Evolutionary conservation across 345 rosid genomes (phyloP).

Genomic region (Orychophragmus violaceus): DNA sequence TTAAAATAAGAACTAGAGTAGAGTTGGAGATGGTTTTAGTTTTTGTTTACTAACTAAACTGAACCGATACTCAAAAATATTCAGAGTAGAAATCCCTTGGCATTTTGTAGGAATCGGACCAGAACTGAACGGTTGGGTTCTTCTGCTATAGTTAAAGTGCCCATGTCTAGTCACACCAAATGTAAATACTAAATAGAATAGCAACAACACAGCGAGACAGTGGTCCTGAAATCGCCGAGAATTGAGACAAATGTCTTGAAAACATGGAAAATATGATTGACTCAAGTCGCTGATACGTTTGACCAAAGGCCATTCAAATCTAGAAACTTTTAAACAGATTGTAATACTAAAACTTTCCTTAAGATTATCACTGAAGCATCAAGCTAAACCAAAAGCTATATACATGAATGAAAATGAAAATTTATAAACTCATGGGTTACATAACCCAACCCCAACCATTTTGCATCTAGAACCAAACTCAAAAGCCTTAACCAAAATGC

Average conservation of each 20-base stretch:
- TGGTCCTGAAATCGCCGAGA: conserved; percentile 25
- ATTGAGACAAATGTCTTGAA: conserved; percentile 17
- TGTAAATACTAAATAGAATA: not conserved
- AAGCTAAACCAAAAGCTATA: not conserved
- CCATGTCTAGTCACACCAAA: not conserved
- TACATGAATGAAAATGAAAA: not conserved
- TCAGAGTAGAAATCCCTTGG: too few relatives aligned
- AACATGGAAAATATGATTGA: conserved; percentile 22
- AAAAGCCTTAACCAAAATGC: conserved; percentile 23
- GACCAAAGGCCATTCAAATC: conserved; percentile 14
- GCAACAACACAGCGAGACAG: conserved; percentile 15
- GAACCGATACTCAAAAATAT: too few relatives aligned
- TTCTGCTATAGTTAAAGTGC: too few relatives aligned
- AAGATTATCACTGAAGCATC: not conserved
- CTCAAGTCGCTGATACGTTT: conserved; percentile 12
- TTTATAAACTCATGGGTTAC: conserved; percentile 14
- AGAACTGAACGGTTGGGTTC: too few relatives aligned
- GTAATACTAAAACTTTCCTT: not conserved
- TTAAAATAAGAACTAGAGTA: too few relatives aligned
- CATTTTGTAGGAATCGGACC: too few relatives aligned
- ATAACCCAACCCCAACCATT: conserved; percentile 10
- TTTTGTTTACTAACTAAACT: too few relatives aligned
- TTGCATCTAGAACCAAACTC: conserved; percentile 15
- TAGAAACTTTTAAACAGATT: not conserved
- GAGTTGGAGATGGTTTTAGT: too few relatives aligned